phyloP scores from a whole-genome alignment of 202 grass and related monocot species.

The Carex arenaria region DNA sequence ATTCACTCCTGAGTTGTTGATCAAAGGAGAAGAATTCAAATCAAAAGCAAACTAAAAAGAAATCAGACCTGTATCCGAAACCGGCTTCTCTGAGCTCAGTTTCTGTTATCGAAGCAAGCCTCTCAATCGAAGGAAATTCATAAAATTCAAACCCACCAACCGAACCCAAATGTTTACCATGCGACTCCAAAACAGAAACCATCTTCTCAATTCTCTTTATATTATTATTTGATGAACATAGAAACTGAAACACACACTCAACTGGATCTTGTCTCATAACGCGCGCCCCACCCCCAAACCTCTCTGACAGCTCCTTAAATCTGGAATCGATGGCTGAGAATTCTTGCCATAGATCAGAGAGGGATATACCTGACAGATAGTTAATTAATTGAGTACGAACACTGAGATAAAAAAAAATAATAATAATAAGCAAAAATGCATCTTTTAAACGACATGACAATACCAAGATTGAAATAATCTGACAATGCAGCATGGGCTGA shows the following conservation, averaged over 20 bases:
- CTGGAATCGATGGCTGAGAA: conserved; percentile 55
- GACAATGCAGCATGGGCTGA: conserved; percentile 37
- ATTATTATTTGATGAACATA: conserved; percentile 98
- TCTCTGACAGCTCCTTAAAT: conserved; percentile 50
- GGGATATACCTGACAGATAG: conserved; percentile 35
- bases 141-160: conserved; percentile 73
- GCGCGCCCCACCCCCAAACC: conserved; percentile 52
- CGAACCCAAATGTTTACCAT: conserved; percentile 56
- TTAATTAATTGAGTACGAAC: neutral
- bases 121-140: conserved; percentile 64
- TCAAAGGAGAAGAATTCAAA: neutral
- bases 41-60: neutral
- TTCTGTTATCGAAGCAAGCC: conserved; percentile 53
- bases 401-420: neutral
- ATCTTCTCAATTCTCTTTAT: conserved; percentile 94
- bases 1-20: neutral
- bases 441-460: neutral
- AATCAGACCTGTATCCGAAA: conserved; percentile 82
- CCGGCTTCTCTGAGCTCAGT: conserved; percentile 69
- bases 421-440: neutral
- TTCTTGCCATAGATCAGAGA: conserved; percentile 66
- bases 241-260: conserved; percentile 93
- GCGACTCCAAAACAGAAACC: conserved; percentile 60
- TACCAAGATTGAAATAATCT: conserved; percentile 62
- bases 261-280: conserved; percentile 86